Conservation (phyloP, 1,284 basidiomycete species). For the Amylostereum areolatum region DNA sequence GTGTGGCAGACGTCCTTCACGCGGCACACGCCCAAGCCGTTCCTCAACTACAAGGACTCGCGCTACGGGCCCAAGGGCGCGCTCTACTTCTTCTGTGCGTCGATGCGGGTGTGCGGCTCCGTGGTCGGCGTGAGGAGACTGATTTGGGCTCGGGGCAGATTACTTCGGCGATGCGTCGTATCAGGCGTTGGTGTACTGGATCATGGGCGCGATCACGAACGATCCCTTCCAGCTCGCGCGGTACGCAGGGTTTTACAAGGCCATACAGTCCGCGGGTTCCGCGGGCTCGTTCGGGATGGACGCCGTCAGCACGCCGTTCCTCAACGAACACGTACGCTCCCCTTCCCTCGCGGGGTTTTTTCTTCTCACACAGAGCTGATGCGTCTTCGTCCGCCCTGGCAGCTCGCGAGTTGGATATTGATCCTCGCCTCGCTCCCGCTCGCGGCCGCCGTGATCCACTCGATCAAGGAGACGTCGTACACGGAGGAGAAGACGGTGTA, state of each 20-base stretch:
- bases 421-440: conserved; percentile 32
- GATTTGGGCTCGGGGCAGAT: too few relatives aligned
- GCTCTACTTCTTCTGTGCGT: conserved; percentile 35
- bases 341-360: neutral
- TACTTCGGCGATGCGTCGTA: conserved; percentile 33
- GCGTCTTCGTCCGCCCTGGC: neutral
- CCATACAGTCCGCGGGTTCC: conserved; percentile 31
- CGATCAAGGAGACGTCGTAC: conserved; percentile 35
- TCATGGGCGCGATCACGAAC: conserved; percentile 39
- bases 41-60: conserved; percentile 27
- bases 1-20: conserved; percentile 31
- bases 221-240: conserved; percentile 38
- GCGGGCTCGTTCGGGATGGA: conserved; percentile 44
- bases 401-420: conserved; percentile 31
- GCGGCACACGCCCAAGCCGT: conserved; percentile 16
- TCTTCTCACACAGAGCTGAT: neutral
- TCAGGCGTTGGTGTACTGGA: conserved; percentile 35
- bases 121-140: too few relatives aligned
- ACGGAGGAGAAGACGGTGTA: conserved; percentile 23
- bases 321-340: conserved; percentile 27
- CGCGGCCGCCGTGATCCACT: conserved; percentile 28
- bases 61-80: conserved; percentile 28
- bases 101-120: too few relatives aligned
- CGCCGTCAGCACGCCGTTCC: conserved; percentile 31
- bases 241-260: conserved; percentile 36